These are phyloP conservation scores for Lactarius sp. DNA, from an alignment of 768 basidiomycete genomes.

Conservation along the genomic window DNA sequence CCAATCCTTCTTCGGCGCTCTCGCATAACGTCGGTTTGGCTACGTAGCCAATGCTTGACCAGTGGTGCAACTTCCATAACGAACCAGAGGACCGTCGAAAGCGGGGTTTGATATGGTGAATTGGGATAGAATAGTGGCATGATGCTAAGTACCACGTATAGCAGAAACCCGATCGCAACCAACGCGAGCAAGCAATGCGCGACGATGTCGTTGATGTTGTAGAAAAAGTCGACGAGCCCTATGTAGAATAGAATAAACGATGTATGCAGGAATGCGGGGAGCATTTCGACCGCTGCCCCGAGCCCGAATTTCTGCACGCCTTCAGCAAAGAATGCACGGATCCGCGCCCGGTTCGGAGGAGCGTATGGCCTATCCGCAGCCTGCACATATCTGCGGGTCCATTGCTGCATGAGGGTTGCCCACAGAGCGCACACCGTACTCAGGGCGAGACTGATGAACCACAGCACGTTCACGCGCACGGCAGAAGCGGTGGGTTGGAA, in stretches of 20 bases:
- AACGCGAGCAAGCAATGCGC: background rate
- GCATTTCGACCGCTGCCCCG: conserved; percentile 37
- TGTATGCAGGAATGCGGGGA: conserved; percentile 22
- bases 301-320: conserved; percentile 39
- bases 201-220: background rate
- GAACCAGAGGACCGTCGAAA: conserved; percentile 3
- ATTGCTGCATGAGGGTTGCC: conserved; percentile 6
- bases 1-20: background rate
- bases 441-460: conserved; percentile 1
- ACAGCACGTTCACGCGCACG: background rate
- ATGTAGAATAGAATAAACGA: background rate
- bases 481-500: background rate
- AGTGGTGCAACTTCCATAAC: background rate
- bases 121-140: background rate
- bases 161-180: background rate
- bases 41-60: background rate
- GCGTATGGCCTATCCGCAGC: background rate
- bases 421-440: background rate
- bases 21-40: background rate
- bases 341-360: background rate
- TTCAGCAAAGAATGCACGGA: conserved; percentile 31
- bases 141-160: background rate
- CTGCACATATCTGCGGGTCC: background rate
- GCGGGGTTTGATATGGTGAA: background rate
- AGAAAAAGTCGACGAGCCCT: conserved; percentile 4